Conservation (phyloP, 2,329 filamentous ascomycete species). For the Colletotrichum ledebouriae region DNA sequence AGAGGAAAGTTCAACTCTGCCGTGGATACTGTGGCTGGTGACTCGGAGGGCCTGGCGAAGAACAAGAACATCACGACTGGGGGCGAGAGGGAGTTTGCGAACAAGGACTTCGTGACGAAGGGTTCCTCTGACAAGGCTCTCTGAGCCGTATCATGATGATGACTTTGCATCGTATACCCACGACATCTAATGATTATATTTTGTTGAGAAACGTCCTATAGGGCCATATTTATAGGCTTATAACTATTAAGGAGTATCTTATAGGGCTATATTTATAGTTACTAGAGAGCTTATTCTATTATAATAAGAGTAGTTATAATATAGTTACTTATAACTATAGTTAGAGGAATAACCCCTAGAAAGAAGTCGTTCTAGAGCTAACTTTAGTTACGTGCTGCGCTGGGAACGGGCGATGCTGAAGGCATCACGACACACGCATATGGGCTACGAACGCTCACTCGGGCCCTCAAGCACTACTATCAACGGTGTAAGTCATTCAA, state of each 20-base stretch:
- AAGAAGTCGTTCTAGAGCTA: no score
- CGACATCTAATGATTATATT: not conserved
- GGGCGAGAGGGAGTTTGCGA: conserved; percentile 41
- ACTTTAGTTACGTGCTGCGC: no score
- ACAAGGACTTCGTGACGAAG: conserved; percentile 39
- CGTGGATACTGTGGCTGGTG: conserved; percentile 48
- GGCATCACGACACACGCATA: no score
- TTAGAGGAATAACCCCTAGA: no score
- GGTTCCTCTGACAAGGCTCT: conserved; percentile 39
- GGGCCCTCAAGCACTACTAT: conserved; percentile 10
- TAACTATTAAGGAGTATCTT: no score
- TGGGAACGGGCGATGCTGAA: no score
- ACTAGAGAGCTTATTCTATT: no score
- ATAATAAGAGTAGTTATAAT: no score
- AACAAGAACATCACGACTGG: conserved; percentile 47
- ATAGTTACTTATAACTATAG: no score
- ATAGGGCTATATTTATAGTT: no score
- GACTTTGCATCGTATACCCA: not conserved
- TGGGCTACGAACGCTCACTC: conserved; percentile 23
- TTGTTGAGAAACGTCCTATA: no score
- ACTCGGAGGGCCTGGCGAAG: conserved; percentile 51
- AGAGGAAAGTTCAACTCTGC: conserved; percentile 52
- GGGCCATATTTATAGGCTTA: no score
- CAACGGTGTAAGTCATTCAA: not conserved
- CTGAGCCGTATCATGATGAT: not conserved